Base-by-base conservation (phyloP, 495 filamentous ascomycete species). In the Lasiosphaeriaceae sp. region DNA sequence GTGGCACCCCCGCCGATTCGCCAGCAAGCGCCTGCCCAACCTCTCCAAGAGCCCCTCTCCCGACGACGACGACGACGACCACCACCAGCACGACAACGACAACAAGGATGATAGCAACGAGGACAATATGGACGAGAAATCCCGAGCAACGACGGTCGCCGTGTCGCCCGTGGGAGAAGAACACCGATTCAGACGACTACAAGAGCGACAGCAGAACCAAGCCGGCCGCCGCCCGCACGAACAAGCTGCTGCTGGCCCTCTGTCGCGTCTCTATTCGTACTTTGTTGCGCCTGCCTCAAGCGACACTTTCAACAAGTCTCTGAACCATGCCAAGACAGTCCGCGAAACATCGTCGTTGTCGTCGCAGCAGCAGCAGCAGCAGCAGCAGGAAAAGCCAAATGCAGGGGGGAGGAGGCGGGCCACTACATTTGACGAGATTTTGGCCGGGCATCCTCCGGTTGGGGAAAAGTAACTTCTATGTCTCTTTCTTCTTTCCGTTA, bases 391-490 rank as follows among this genome's bases (percentile, higher is more conserved):
- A 11, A n/a, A n/a, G 34, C 17, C 20, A 20, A 5, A 3, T 6
- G 16, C 39, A 4, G 5, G 31, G 26, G 11, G 20, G 34, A 16
- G 24, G 31, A 55, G 22, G n/a, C 55, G 52, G 24, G 56, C 56
- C 7, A 62, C 57, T 20, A 63, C 61, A 3, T 63, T 63, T 51
- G 61, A 63, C 47, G 61, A 63, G 24, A 63, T 63, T 16, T 16
- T 63, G 50, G 57, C 20, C 19, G n/a, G 45, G 22, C 45, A 47
- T 43, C n/a, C 14, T 11, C 7, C 16, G 8, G 12, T n/a, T 14
- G 39, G n/a, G 39, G 9, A 14, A 31, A 31, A 31, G 9, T 31
- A 31, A 31, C 4, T 4, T 4, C n/a, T n/a, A n/a, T n/a, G n/a
- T n/a, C n/a, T n/a, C n/a, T n/a, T n/a, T n/a, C n/a, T n/a, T n/a